Evolutionary conservation across 2,329 filamentous ascomycete species (phyloP).

Genomic region (Macrophomina tecta): DNA sequence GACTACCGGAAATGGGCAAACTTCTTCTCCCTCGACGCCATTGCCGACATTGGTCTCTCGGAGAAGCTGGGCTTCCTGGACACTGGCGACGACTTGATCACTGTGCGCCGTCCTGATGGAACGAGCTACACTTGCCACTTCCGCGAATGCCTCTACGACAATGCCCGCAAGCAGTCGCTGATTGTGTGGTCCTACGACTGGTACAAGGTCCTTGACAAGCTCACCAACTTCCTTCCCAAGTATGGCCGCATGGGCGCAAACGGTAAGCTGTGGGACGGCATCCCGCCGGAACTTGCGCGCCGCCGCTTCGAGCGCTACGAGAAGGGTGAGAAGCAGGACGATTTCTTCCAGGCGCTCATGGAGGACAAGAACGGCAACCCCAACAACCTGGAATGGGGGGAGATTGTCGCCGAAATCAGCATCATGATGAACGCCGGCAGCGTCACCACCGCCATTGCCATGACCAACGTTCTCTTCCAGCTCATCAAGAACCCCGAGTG

Average conservation of each 20-base stretch:
- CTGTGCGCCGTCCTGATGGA: constrained; percentile 54
- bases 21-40: constrained; percentile 63
- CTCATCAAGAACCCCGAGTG: constrained; percentile 42
- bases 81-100: constrained; percentile 53
- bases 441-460: constrained; percentile 44
- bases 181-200: constrained; percentile 60
- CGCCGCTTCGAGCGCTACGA: constrained; percentile 54
- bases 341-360: constrained; percentile 27
- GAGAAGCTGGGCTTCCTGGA: constrained; percentile 61
- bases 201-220: constrained; percentile 56
- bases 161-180: constrained; percentile 56
- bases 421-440: constrained; percentile 39
- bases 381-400: constrained; percentile 16
- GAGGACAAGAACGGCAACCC: constrained; percentile 15
- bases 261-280: constrained; percentile 31
- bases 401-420: constrained; percentile 14
- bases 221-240: constrained; percentile 55
- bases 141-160: constrained; percentile 59
- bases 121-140: constrained; percentile 53
- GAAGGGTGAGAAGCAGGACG: constrained; percentile 24
- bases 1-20: constrained; percentile 51
- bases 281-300: constrained; percentile 54
- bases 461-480: constrained; percentile 46
- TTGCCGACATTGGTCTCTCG: constrained; percentile 61
- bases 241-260: constrained; percentile 39